phyloP scores from a whole-genome alignment of 441 rosid genomes.

The Brassica balearica region DNA sequence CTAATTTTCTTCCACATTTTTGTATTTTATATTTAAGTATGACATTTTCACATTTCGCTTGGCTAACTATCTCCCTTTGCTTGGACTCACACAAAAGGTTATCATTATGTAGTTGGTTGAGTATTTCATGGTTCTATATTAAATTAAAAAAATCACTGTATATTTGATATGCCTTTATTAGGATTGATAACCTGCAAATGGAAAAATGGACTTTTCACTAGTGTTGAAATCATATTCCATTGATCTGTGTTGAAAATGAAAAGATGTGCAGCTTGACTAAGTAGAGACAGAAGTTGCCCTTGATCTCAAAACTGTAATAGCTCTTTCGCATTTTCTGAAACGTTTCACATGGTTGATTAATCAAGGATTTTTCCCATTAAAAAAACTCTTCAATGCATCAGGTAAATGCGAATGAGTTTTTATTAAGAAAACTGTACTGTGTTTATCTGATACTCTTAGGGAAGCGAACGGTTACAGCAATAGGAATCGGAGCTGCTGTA shows the following conservation, averaged over 20 bases:
- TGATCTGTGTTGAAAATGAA: neutral
- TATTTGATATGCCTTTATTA: neutral
- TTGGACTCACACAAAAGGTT: neutral
- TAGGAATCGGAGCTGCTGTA: neutral
- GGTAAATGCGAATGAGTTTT: neutral
- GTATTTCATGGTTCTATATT: neutral
- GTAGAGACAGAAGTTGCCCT: neutral
- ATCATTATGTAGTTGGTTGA: neutral
- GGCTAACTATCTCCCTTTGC: neutral
- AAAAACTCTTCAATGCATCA: neutral
- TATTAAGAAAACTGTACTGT: neutral
- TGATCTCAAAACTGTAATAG: neutral
- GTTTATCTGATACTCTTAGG: neutral
- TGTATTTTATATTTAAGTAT: neutral
- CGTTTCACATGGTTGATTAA: neutral
- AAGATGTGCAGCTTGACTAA: neutral
- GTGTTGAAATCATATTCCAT: neutral
- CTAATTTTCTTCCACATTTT: slow-evolving; percentile 2
- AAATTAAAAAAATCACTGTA: neutral
- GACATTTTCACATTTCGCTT: neutral
- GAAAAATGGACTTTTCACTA: neutral
- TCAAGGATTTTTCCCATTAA: neutral
- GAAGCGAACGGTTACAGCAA: neutral
- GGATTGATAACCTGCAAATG: neutral
- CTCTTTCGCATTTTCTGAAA: neutral